Conservation (phyloP, 2,329 filamentous ascomycete genomes). For the Trichocomaceae sp. region DNA sequence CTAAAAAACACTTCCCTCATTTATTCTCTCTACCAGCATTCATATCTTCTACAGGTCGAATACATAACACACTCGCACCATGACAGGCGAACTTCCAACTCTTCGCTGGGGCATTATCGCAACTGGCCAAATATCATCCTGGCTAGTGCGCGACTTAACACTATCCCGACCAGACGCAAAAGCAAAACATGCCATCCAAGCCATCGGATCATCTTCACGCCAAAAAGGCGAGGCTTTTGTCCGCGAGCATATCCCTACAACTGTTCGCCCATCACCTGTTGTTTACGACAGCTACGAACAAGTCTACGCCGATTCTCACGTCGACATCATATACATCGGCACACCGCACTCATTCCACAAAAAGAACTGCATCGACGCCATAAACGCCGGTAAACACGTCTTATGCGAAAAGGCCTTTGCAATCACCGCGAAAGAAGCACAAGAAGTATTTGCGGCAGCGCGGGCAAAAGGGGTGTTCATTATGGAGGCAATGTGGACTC, state of each 20-base stretch:
- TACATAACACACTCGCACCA: neutral
- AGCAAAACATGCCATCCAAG: conserved; percentile 39
- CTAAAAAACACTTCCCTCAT: no score
- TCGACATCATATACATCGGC: conserved; percentile 38
- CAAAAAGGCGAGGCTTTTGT: conserved; percentile 36
- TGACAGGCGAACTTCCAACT: conserved; percentile 7
- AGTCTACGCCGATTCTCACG: conserved; percentile 1
- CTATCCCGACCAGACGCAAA: conserved; percentile 31
- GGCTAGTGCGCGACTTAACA: conserved; percentile 41
- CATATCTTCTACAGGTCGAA: no score
- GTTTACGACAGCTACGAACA: conserved; percentile 2
- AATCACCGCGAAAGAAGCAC: conserved; percentile 18
- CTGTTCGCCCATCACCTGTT: neutral
- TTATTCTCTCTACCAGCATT: no score
- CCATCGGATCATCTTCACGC: conserved; percentile 38
- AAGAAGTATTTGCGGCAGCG: conserved; percentile 1
- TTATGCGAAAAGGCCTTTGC: conserved; percentile 27
- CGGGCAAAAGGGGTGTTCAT: conserved; percentile 3
- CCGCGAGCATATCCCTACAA: neutral
- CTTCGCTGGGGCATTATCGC: conserved; percentile 19
- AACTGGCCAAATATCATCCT: conserved; percentile 42
- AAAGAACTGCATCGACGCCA: conserved; percentile 41
- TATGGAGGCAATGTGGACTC: conserved; percentile 6
- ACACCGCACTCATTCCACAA: conserved; percentile 35
- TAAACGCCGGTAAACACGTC: conserved; percentile 25